A percentile compares a stretch with the other conserved stretches of the same genome.
phyloP scores from a whole-genome alignment of 768 basidiomycete species.

The Cyclocybe cylindracea region DNA sequence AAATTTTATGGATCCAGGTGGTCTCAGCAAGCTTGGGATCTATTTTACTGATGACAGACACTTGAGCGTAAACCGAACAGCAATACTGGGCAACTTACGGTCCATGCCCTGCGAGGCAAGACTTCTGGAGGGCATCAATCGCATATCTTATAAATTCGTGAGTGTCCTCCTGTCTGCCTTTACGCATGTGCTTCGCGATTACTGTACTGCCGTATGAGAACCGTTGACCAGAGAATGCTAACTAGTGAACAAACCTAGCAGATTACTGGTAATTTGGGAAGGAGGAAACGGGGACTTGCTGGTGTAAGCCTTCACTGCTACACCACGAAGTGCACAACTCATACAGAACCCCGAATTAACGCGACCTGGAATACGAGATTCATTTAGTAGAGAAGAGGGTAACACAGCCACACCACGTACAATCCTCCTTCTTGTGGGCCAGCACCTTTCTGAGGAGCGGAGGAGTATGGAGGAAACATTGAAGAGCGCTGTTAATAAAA shows the following conservation, averaged over 20 bases:
- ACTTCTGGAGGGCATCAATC: conserved; percentile 88
- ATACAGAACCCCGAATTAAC: conserved; percentile 72
- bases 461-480: conserved; percentile 91
- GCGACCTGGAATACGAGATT: conserved; percentile 30
- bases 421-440: conserved; percentile 54
- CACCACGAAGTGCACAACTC: conserved; percentile 65
- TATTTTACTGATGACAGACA: conserved; percentile 51
- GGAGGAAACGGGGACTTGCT: conserved; percentile 59
- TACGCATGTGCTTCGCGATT: conserved; percentile 89
- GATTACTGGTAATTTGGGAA: conserved; percentile 58
- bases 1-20: conserved; percentile 93
- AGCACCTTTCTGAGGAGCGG: conserved; percentile 71
- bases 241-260: conserved; percentile 56
- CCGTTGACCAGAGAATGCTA: background rate
- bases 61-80: conserved; percentile 3
- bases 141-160: conserved; percentile 97
- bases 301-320: conserved; percentile 56
- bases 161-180: conserved; percentile 94
- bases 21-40: conserved; percentile 76
- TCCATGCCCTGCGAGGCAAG: conserved; percentile 70
- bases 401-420: conserved; percentile 46
- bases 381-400: conserved; percentile 5
- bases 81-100: conserved; percentile 47
- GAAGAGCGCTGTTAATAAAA: conserved; percentile 92
- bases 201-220: conserved; percentile 41